Evolutionary conservation across 257 asterid genomes (phyloP).

Genomic region (Scutellaria galericulata): DNA sequence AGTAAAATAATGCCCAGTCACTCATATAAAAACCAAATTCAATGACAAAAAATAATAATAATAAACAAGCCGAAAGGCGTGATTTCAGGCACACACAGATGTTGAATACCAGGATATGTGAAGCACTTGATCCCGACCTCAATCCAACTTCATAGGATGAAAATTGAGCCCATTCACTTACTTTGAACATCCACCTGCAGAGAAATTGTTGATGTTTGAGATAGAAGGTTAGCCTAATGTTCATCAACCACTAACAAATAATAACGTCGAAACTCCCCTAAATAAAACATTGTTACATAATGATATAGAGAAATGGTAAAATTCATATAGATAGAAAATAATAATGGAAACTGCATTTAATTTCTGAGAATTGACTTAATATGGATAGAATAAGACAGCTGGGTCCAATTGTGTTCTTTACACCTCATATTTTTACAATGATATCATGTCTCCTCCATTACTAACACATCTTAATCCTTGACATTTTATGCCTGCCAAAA

Average conservation of each 20-base stretch:
- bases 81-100: constrained; percentile 22
- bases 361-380: constrained; percentile 14
- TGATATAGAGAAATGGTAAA: neutral
- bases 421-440: constrained; percentile 30
- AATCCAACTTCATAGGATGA: constrained; percentile 94
- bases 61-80: neutral
- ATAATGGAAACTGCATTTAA: constrained; percentile 24
- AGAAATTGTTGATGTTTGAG: constrained; percentile 32
- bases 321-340: constrained; percentile 18
- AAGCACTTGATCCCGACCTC: constrained; percentile 94
- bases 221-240: constrained; percentile 26
- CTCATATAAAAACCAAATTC: neutral
- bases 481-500: constrained; percentile 29
- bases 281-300: neutral
- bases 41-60: constrained; percentile 1
- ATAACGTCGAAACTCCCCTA: constrained; percentile 13
- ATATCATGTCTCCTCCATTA: neutral
- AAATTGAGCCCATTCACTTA: constrained; percentile 95
- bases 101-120: constrained; percentile 82
- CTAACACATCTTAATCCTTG: constrained; percentile 15
- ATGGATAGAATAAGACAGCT: constrained; percentile 17
- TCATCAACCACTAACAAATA: neutral
- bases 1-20: constrained; percentile 3
- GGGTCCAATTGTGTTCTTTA: constrained; percentile 12
- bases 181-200: constrained; percentile 94